A percentile compares a stretch with the other conserved stretches of the same genome.
Evolutionary conservation across 176 grass and related monocot species (phyloP).

Genomic region (Triticum aestivum): DNA sequence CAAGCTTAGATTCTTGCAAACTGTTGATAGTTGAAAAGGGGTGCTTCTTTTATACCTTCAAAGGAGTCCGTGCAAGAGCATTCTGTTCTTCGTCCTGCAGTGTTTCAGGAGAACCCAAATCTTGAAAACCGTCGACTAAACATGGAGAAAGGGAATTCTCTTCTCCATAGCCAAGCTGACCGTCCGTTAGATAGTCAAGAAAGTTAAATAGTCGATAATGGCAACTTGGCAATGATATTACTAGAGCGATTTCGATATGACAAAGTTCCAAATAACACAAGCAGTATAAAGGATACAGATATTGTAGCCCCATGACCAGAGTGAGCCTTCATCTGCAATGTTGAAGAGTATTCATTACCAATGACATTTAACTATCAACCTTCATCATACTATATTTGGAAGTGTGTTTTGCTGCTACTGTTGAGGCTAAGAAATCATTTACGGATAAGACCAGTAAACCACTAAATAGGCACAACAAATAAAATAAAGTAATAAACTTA

Average conservation of each 20-base stretch:
- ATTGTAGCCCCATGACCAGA: constrained; percentile 99
- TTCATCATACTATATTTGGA: background rate
- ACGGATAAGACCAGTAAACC: background rate
- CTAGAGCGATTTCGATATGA: background rate
- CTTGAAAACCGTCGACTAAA: constrained; percentile 75
- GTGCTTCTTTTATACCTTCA: constrained; percentile 54
- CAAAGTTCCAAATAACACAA: constrained; percentile 2
- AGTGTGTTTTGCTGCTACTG: background rate
- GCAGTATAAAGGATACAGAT: constrained; percentile 78
- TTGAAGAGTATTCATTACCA: constrained; percentile 30
- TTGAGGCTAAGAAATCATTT: background rate
- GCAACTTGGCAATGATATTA: background rate
- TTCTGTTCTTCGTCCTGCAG: constrained; percentile 37
- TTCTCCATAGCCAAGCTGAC: constrained; percentile 76
- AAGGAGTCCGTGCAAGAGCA: constrained; percentile 7
- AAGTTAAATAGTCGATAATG: constrained; percentile 11
- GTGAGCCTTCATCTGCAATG: constrained; percentile 82
- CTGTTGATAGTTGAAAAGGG: background rate
- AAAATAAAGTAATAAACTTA: background rate
- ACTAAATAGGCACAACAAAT: background rate
- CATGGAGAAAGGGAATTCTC: constrained; percentile 75
- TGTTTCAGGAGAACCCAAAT: constrained; percentile 57
- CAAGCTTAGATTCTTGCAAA: background rate
- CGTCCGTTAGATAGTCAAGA: constrained; percentile 71
- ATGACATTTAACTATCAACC: background rate